Evolutionary conservation across 2,329 filamentous ascomycete species (phyloP).

Genomic region (Cordyceps tenuipes): DNA sequence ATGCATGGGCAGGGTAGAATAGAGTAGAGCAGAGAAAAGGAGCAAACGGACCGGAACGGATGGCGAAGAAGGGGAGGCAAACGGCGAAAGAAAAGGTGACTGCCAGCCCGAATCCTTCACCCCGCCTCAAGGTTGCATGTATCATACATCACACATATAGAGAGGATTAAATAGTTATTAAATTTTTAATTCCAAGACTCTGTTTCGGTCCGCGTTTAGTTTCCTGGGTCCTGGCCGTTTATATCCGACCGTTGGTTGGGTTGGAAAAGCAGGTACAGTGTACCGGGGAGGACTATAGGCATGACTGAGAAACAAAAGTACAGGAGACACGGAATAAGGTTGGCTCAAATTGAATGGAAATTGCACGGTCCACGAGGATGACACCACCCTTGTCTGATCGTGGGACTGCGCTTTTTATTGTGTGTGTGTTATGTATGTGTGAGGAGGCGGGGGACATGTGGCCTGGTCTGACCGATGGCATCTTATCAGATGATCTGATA

Average conservation of each 20-base stretch:
- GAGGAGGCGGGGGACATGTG: not conserved
- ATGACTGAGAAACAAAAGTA: not conserved
- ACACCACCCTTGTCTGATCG: not conserved
- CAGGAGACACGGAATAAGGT: not conserved
- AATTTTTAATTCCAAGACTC: not conserved
- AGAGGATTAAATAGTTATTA: not conserved
- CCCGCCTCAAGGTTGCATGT: not conserved
- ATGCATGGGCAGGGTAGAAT: not conserved
- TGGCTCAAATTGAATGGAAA: not conserved
- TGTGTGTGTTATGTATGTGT: not conserved
- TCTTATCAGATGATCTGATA: conserved; percentile 14
- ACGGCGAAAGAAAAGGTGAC: not conserved
- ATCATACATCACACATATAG: not conserved
- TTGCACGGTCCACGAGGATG: not conserved
- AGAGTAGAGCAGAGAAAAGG: not conserved
- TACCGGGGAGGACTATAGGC: too few species aligned
- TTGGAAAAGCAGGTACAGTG: too few species aligned
- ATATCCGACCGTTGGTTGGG: not conserved
- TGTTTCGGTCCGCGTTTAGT: not conserved
- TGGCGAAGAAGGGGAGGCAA: too few species aligned
- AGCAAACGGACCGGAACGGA: too few species aligned
- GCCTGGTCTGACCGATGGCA: not conserved
- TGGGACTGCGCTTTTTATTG: not conserved
- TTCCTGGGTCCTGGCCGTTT: conserved; percentile 1
- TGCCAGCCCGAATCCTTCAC: not conserved